Conservation (phyloP, 257 asterid species). For the Solanum paucissectum region DNA sequence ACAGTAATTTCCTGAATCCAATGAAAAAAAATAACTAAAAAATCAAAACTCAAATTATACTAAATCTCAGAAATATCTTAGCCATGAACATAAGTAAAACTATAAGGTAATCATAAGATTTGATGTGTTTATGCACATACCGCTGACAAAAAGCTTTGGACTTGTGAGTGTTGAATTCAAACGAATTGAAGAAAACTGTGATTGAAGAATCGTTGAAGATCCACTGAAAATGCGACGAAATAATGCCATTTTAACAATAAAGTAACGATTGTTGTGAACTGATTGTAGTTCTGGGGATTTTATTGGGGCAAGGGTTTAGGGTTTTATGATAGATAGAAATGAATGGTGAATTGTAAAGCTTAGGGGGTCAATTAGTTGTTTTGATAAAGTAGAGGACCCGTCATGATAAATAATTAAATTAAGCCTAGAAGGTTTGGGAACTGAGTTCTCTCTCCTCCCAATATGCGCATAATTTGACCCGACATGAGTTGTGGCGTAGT, state of each 20-base stretch:
- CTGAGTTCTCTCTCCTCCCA: background rate
- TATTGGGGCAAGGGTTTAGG: background rate
- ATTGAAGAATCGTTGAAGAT: constrained; percentile 27
- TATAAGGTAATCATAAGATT: background rate
- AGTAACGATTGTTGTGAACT: background rate
- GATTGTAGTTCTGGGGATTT: background rate
- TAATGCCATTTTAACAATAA: constrained; percentile 35
- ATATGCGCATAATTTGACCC: background rate
- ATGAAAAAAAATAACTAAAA: background rate
- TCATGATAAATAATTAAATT: background rate
- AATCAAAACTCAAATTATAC: background rate
- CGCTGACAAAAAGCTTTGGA: constrained; percentile 85
- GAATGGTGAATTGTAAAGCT: background rate
- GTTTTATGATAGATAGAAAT: background rate
- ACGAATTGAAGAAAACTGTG: constrained; percentile 49
- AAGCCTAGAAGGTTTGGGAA: background rate
- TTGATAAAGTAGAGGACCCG: background rate
- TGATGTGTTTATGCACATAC: constrained; percentile 21
- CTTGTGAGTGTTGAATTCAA: constrained; percentile 61
- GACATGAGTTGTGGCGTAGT: rapidly evolving
- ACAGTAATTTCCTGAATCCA: background rate
- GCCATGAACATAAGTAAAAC: background rate
- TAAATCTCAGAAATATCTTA: background rate
- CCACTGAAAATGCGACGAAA: constrained; percentile 38
- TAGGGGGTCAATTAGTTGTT: background rate